These are phyloP conservation scores for Adansonia grandidieri DNA, from an alignment of 441 rosid genomes.

Conservation along the genomic window DNA sequence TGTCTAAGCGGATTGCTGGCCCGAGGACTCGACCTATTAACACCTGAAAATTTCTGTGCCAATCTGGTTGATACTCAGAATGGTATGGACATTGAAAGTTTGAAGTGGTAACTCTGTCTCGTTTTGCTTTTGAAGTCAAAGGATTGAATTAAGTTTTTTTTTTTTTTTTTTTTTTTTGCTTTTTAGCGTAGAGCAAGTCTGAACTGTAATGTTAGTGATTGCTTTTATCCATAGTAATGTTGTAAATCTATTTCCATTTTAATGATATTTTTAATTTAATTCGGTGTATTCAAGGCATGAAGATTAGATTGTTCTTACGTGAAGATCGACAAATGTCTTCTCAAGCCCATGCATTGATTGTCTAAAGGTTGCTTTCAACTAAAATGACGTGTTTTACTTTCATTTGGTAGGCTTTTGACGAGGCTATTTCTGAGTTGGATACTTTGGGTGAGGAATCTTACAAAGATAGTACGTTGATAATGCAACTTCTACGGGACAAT, in stretches of 20 bases:
- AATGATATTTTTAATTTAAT: conserved; percentile 10
- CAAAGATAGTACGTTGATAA: conserved; percentile 93
- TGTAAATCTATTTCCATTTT: conserved; percentile 3
- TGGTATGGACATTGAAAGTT: background rate
- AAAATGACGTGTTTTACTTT: background rate
- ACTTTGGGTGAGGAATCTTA: conserved; percentile 94
- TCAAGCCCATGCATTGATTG: background rate
- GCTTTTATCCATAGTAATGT: background rate
- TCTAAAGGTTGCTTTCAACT: background rate
- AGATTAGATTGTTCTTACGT: background rate
- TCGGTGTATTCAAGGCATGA: background rate
- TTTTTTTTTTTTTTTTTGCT: background rate
- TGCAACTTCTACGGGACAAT: conserved; percentile 97
- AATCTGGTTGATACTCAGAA: background rate
- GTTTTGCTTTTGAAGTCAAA: background rate
- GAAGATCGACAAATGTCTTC: background rate
- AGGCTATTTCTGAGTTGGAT: conserved; percentile 92
- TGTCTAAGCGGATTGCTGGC: background rate
- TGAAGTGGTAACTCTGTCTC: background rate
- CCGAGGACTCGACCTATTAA: background rate
- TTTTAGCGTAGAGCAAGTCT: background rate
- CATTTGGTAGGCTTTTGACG: conserved; percentile 77
- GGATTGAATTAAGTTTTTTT: background rate
- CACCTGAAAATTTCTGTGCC: background rate
- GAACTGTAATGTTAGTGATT: background rate